Percentiles rank a stretch among this genome's conserved stretches.
Evolutionary conservation across 2,329 filamentous ascomycete genomes (phyloP).

Genomic region (Apiospora saccharicola): DNA sequence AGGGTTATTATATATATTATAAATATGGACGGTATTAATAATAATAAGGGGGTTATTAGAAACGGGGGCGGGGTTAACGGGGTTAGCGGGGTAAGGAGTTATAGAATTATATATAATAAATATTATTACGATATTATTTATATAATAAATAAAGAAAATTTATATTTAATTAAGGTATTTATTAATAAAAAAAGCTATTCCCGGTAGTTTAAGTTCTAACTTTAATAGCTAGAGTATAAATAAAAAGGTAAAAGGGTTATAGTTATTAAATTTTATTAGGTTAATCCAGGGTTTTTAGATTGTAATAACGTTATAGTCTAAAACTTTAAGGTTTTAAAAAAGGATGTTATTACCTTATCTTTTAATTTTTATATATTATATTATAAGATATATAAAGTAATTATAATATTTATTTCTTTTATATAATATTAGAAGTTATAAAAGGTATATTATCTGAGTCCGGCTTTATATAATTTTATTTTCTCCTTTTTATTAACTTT

Average conservation of each 20-base stretch:
- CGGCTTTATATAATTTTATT: not conserved
- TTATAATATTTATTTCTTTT: not conserved
- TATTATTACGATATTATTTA: not conserved
- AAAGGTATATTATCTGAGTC: not conserved
- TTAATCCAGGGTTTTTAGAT: not conserved
- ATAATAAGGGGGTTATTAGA: not conserved
- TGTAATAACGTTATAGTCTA: not conserved
- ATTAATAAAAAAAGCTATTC: not conserved
- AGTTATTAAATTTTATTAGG: not conserved
- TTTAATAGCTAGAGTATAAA: not conserved
- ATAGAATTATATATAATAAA: not conserved
- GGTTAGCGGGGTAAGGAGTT: not conserved
- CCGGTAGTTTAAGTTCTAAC: not conserved
- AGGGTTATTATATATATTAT: not conserved
- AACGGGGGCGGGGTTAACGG: not conserved
- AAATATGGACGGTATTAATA: not conserved
- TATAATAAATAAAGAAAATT: not conserved
- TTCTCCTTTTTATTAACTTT: too few relatives aligned
- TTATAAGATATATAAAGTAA: slow-evolving; percentile 6
- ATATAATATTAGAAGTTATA: not conserved
- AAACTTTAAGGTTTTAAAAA: not conserved
- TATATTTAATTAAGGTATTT: not conserved
- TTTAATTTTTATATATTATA: slow-evolving; percentile 12
- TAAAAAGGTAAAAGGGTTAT: not conserved
- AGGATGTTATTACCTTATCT: not conserved